Conservation (phyloP, 306 rosid species). For the Acmispon strigosus region DNA sequence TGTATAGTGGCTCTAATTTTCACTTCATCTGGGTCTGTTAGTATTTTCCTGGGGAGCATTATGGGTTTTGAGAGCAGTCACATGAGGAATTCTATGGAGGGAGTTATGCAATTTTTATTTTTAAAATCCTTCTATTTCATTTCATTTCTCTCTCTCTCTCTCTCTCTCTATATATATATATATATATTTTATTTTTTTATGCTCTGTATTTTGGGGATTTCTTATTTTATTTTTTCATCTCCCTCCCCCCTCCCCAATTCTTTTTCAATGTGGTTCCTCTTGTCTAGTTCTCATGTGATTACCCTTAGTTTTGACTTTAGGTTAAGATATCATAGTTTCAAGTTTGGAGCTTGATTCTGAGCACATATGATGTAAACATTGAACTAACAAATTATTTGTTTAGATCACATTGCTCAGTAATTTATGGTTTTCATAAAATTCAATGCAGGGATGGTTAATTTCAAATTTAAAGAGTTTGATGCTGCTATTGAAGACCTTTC, state of each 20-base stretch:
- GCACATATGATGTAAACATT: neutral
- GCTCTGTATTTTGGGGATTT: neutral
- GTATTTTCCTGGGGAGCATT: neutral
- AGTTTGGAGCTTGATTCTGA: slow-evolving; percentile 9
- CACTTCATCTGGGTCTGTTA: neutral
- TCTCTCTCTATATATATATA: too few relatives aligned
- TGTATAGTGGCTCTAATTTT: neutral
- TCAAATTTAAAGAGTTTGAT: slow-evolving; percentile 81
- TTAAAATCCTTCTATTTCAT: neutral
- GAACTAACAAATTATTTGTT: neutral
- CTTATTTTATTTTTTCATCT: neutral
- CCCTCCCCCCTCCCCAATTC: neutral
- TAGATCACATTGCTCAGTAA: neutral
- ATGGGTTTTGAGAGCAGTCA: neutral
- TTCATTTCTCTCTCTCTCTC: too few relatives aligned
- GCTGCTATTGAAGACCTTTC: slow-evolving; percentile 77
- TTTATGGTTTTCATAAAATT: neutral
- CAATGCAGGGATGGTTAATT: slow-evolving; percentile 77
- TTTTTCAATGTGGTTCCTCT: neutral
- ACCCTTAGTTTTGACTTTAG: neutral
- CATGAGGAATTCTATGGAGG: neutral
- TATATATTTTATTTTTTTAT: neutral
- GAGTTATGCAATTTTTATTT: neutral
- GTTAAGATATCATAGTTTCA: neutral
- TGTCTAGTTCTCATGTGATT: neutral